phyloP scores from a whole-genome alignment of 116 monocot genomes.

The Cymodocea nodosa region DNA sequence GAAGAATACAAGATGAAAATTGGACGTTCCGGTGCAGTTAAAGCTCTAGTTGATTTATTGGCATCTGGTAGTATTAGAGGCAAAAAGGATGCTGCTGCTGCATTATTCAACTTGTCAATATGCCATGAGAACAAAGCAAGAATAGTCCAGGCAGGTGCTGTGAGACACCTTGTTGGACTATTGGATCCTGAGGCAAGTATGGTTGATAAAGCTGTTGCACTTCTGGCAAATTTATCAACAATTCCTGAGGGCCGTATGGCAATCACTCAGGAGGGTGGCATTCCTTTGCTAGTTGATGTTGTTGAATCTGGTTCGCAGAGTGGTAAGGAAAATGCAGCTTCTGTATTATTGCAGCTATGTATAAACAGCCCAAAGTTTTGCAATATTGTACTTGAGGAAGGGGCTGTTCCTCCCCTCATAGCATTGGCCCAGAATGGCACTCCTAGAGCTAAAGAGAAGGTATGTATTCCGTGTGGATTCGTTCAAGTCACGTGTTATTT shows the following conservation, averaged over 20 bases:
- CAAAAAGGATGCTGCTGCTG: conserved; percentile 71
- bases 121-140: conserved; percentile 61
- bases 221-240: conserved; percentile 59
- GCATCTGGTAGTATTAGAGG: conserved; percentile 44
- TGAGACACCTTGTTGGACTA: conserved; percentile 44
- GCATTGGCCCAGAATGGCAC: conserved; percentile 69
- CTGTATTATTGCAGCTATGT: conserved; percentile 59
- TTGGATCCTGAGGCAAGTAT: conserved; percentile 42
- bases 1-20: conserved; percentile 60
- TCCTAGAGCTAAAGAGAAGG: conserved; percentile 83
- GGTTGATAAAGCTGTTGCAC: conserved; percentile 64
- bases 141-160: conserved; percentile 69
- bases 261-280: conserved; percentile 47
- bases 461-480: conserved; percentile 6
- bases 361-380: conserved; percentile 51
- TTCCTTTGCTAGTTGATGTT: conserved; percentile 63
- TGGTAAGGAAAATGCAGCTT: conserved; percentile 87
- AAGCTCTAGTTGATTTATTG: conserved; percentile 46
- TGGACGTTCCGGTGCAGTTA: conserved; percentile 49
- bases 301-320: conserved; percentile 54
- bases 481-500: too few relatives aligned
- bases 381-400: conserved; percentile 67
- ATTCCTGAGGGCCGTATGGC: conserved; percentile 51
- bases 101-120: conserved; percentile 65
- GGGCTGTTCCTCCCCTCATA: conserved; percentile 75